Evolutionary conservation across 768 basidiomycete genomes (phyloP).

Genomic region (Lyophyllum decastes): DNA sequence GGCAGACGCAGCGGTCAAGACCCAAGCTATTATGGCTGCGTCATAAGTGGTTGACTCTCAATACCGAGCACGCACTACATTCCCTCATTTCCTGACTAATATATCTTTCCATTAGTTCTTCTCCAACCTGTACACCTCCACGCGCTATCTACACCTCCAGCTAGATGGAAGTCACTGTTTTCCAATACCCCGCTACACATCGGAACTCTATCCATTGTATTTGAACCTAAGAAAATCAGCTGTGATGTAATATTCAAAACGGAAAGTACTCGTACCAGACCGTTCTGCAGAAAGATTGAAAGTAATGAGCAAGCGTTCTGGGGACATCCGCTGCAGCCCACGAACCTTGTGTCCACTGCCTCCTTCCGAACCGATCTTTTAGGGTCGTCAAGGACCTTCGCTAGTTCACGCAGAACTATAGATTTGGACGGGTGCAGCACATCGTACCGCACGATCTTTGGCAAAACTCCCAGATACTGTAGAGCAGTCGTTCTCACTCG

Average conservation of each 20-base stretch:
- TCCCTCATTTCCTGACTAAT: conserved; percentile 25
- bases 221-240: conserved; percentile 49
- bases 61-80: conserved; percentile 13
- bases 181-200: conserved; percentile 15
- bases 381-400: conserved; percentile 84
- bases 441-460: conserved; percentile 78
- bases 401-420: conserved; percentile 72
- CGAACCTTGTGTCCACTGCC: conserved; percentile 78
- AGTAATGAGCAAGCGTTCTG: neutral
- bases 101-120: conserved; percentile 30
- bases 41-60: conserved; percentile 39
- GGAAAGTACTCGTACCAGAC: conserved; percentile 40
- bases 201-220: conserved; percentile 47
- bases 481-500: conserved; percentile 77
- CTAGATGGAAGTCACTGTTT: conserved; percentile 28
- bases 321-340: neutral
- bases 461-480: conserved; percentile 71
- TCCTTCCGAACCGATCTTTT: conserved; percentile 80
- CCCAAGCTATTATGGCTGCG: conserved; percentile 76
- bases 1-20: conserved; percentile 72
- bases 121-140: conserved; percentile 30
- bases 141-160: conserved; percentile 18
- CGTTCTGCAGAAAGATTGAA: conserved; percentile 31
- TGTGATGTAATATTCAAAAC: conserved; percentile 9
- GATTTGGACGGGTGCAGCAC: conserved; percentile 80